These are phyloP conservation scores for Annulohypoxylon truncatum DNA, from an alignment of 2,329 filamentous ascomycete genomes.

Conservation along the genomic window DNA sequence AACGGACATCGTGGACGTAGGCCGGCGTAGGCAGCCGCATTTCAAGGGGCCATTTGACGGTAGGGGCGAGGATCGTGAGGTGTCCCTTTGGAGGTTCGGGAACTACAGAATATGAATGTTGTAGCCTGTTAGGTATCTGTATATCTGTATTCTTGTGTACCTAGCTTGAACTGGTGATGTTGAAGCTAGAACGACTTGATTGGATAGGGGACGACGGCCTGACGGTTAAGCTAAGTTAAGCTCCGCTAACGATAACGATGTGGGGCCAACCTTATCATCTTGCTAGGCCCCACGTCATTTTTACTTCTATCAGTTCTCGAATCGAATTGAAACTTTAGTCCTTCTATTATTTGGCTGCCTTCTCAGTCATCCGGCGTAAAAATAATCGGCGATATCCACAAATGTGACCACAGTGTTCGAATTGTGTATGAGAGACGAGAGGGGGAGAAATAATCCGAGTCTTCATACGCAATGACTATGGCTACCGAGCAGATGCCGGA, in stretches of 20 bases:
- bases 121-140: slow-evolving; percentile 12
- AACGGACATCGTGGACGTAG: slow-evolving; percentile 61
- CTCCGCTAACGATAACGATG: slow-evolving; percentile 12
- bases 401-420: slow-evolving; percentile 4
- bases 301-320: neutral
- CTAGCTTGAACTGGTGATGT: slow-evolving; percentile 9
- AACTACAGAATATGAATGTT: neutral
- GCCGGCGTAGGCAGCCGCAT: slow-evolving; percentile 45
- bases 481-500: slow-evolving; percentile 21
- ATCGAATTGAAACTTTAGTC: neutral
- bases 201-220: slow-evolving; percentile 16
- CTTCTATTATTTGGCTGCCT: slow-evolving; percentile 5
- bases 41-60: slow-evolving; percentile 28
- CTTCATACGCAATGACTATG: slow-evolving; percentile 2
- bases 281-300: slow-evolving; percentile 34
- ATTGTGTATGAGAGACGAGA: neutral
- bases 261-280: slow-evolving; percentile 21
- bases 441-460: neutral
- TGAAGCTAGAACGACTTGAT: neutral
- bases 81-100: slow-evolving; percentile 2
- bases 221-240: neutral
- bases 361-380: slow-evolving; percentile 1
- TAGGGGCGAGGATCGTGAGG: slow-evolving; percentile 13
- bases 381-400: slow-evolving; percentile 18
- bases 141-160: neutral